Evolutionary conservation across 2,329 filamentous ascomycete genomes (phyloP), one percentile per base, ranked within the genome.

Genomic region (Sordariomycetes sp.): DNA sequence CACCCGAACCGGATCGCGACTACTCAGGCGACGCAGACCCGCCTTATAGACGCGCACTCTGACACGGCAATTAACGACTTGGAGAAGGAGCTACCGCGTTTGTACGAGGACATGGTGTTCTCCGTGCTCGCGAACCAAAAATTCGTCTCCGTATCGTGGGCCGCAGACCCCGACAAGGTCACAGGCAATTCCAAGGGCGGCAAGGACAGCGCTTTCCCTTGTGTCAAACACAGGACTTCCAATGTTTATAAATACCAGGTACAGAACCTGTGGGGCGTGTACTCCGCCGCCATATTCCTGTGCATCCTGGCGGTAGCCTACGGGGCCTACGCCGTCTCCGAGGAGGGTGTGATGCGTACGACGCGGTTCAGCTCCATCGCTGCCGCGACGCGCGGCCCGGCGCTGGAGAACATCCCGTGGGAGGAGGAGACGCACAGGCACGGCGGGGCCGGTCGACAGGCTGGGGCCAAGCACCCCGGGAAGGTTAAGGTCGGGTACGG

Each of bases 321-420:
- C 25, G 71, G 71, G 46, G 65, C 66, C 1, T 51, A 65, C 34
- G 67, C 70, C 16, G 63, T 73, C 25, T 57, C 64, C 4, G 64
- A 66, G 43, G 68, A 70, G 60, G 70, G 71, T 3, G 64, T 69
- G 14, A 63, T 69, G 20, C 66, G 69, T n/a, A 68, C 70, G 61
- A 72, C 69, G 28, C 66, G 67, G 7, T 73, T 73, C 62, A 72
- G 70, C 28, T 70, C 68, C 62, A 72, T 73, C 53, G 66, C 72
- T 24, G 70, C 71, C n/a, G 70, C 71, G 10, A 73, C 71, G 12
- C 66, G 71, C 20, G 71, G 71, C 1, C 66, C 64, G 4, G 69
- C 67, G 11, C 64, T 72, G 6, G 71, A 73, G 59, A 68, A 65
- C 60, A 59, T 72, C 8, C 65, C 66, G 14, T 66, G 65, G 61